Evolutionary conservation across 176 grass and related monocot genomes (phyloP).

Genomic region (Eragrostis nindensis): DNA sequence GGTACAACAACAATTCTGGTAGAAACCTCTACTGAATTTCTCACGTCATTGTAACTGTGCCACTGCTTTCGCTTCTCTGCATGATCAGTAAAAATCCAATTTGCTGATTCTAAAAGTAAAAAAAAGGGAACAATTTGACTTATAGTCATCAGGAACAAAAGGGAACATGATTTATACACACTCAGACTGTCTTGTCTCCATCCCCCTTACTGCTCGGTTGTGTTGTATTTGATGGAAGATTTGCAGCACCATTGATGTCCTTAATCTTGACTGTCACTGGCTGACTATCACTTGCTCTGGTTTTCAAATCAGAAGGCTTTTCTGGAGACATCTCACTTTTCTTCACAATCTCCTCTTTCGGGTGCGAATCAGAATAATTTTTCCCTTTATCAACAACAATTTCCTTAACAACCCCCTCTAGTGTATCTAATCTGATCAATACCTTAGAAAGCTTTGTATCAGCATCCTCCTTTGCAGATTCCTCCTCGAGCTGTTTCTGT

Average conservation of each 20-base stretch:
- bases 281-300: constrained; percentile 11
- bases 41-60: not conserved
- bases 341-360: constrained; percentile 24
- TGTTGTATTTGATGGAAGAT: constrained; percentile 23
- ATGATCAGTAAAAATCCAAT: not conserved
- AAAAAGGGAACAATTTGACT: not conserved
- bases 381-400: constrained; percentile 66
- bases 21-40: not conserved
- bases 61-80: not conserved
- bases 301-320: constrained; percentile 17
- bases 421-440: constrained; percentile 67
- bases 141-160: constrained; percentile 8
- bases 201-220: not conserved
- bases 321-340: not conserved
- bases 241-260: constrained; percentile 24
- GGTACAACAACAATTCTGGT: constrained; percentile 1
- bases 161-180: constrained; percentile 2
- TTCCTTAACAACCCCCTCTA: constrained; percentile 71
- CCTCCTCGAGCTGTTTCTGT: constrained; percentile 62
- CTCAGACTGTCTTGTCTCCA: constrained; percentile 26
- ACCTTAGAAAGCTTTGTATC: constrained; percentile 62
- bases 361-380: constrained; percentile 21
- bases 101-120: not conserved
- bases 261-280: constrained; percentile 10
- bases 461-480: constrained; percentile 59